phyloP scores from a whole-genome alignment of 1,139 yeast genomes.

The Magnusiomyces clavatus region DNA sequence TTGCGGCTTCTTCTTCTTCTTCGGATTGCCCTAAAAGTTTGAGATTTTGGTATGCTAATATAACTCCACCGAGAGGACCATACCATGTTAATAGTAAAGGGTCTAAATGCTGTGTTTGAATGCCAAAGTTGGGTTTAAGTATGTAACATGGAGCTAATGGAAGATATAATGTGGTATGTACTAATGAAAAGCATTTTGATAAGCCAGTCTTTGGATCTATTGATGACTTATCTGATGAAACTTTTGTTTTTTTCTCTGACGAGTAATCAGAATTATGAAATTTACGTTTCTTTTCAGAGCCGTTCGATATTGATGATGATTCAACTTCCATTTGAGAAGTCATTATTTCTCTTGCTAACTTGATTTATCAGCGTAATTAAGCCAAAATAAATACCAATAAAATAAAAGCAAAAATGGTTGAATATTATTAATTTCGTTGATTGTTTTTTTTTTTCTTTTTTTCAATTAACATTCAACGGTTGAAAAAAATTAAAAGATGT shows the following conservation, averaged over 20 bases:
- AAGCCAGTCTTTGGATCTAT: conserved; percentile 28
- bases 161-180: conserved; percentile 61
- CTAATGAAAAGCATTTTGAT: conserved; percentile 56
- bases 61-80: conserved; percentile 68
- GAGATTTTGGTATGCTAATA: conserved; percentile 67
- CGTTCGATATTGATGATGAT: too few species aligned
- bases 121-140: conserved; percentile 63
- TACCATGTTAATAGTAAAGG: conserved; percentile 81
- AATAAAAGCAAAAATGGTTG: too few species aligned
- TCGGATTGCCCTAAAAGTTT: conserved; percentile 34
- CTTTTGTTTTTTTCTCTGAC: too few species aligned
- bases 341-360: too few species aligned
- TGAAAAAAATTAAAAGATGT: too few species aligned
- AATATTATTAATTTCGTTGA: too few species aligned
- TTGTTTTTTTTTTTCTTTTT: too few species aligned
- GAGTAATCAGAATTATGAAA: too few species aligned
- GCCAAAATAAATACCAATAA: too few species aligned
- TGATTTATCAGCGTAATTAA: too few species aligned
- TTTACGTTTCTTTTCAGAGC: background rate
- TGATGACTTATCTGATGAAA: conserved; percentile 11
- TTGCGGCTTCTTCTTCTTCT: conserved; percentile 13
- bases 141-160: conserved; percentile 80
- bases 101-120: conserved; percentile 81
- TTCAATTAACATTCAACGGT: too few species aligned
- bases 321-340: too few species aligned